phyloP scores from a whole-genome alignment of 2,329 filamentous ascomycete genomes.

The Emmonsiellopsis sp. region DNA sequence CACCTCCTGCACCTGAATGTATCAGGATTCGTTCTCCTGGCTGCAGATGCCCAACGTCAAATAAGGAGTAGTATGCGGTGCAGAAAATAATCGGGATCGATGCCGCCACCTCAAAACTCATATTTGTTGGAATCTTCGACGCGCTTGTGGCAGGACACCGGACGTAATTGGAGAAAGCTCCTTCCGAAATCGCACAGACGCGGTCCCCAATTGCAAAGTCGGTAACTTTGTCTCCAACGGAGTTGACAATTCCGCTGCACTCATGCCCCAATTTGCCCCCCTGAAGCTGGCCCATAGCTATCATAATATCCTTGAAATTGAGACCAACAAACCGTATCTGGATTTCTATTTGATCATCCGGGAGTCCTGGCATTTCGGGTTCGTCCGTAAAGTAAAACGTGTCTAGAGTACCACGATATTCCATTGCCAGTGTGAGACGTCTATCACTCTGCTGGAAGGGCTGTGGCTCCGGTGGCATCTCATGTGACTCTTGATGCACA shows the following conservation, averaged over 20 bases:
- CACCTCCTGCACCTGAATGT: constrained; percentile 10
- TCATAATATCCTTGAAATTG: constrained; percentile 16
- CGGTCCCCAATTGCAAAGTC: constrained; percentile 10
- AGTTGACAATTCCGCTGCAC: constrained; percentile 7
- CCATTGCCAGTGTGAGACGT: constrained; percentile 4
- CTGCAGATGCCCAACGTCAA: constrained; percentile 8
- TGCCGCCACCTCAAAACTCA: constrained; percentile 13
- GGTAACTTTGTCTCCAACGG: constrained; percentile 4
- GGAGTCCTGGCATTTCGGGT: not conserved
- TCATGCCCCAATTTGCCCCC: constrained; percentile 9
- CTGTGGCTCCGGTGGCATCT: not conserved
- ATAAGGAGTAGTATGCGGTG: constrained; percentile 11
- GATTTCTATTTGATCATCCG: constrained; percentile 16
- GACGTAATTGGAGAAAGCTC: constrained; percentile 4
- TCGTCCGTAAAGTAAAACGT: constrained; percentile 11
- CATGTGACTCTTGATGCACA: constrained; percentile 3
- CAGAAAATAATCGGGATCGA: constrained; percentile 10
- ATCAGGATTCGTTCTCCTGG: constrained; percentile 14
- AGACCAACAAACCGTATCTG: constrained; percentile 15
- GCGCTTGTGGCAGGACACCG: not conserved
- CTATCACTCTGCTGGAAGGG: constrained; percentile 6
- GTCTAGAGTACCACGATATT: constrained; percentile 7
- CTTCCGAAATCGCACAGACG: constrained; percentile 3
- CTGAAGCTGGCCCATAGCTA: constrained; percentile 8
- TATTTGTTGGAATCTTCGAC: constrained; percentile 8